Conservation (phyloP, 805 yeast genomes). For the Yarrowia yakushimensis region DNA sequence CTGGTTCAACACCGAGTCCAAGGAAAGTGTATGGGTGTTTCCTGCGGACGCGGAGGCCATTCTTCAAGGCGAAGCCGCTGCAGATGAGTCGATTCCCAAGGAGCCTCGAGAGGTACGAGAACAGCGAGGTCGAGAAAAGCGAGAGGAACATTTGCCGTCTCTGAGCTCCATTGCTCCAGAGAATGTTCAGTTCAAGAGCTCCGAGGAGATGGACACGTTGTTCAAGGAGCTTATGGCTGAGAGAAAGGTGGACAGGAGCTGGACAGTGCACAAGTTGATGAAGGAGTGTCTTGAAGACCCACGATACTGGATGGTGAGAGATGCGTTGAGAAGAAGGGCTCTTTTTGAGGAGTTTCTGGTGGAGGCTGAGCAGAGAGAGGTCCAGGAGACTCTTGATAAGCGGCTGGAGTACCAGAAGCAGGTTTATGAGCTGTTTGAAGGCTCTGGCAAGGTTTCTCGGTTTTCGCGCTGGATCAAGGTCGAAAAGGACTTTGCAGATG, state of each 20-base stretch:
- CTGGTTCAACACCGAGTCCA: constrained; percentile 62
- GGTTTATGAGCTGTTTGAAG: constrained; percentile 48
- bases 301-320: constrained; percentile 63
- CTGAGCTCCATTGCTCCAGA: constrained; percentile 21
- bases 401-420: constrained; percentile 53
- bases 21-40: constrained; percentile 76
- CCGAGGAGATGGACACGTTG: constrained; percentile 38
- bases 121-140: background rate
- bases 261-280: constrained; percentile 71
- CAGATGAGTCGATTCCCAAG: background rate
- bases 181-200: background rate
- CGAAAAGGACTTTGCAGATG: constrained; percentile 53
- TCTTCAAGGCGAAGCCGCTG: constrained; percentile 18
- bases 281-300: constrained; percentile 54
- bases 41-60: constrained; percentile 50
- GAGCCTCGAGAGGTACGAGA: background rate
- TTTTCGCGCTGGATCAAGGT: constrained; percentile 64
- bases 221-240: constrained; percentile 55
- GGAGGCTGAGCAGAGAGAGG: constrained; percentile 48
- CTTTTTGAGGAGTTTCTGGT: constrained; percentile 57
- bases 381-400: constrained; percentile 49
- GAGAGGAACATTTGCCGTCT: background rate
- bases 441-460: constrained; percentile 40
- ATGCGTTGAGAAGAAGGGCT: constrained; percentile 56
- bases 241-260: constrained; percentile 60